phyloP scores from a whole-genome alignment of 345 rosid species.

The Eucalyptus globulus region DNA sequence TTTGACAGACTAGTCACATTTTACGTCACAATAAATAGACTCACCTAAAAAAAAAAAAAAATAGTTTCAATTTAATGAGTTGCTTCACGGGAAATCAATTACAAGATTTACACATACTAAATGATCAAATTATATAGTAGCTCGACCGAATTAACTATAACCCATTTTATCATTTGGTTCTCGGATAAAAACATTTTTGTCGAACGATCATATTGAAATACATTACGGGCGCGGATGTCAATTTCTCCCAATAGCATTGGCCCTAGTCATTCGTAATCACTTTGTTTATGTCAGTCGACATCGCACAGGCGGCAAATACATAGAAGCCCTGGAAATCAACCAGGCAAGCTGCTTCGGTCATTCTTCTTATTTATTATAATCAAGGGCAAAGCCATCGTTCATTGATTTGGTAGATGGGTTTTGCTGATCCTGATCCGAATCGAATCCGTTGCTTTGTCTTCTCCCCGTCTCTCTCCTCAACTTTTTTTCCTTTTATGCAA shows the following conservation, averaged over 20 bases:
- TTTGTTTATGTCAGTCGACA: not conserved
- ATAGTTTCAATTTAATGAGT: not conserved
- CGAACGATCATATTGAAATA: not conserved
- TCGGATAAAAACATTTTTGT: not conserved
- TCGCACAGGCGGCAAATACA: not conserved
- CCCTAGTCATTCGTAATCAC: not conserved
- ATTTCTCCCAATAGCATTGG: not conserved
- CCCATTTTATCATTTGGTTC: not conserved
- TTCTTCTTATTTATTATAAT: not conserved
- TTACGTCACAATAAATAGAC: not conserved
- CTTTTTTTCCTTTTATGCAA: not conserved
- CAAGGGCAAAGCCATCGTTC: not conserved
- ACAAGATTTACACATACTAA: not conserved
- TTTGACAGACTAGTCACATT: not conserved
- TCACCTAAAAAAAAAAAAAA: fast-evolving
- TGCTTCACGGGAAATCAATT: not conserved
- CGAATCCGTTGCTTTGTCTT: not conserved
- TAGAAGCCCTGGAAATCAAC: not conserved
- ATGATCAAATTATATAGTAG: not conserved
- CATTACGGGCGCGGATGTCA: not conserved
- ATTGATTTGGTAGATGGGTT: not conserved
- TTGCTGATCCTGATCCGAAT: not conserved
- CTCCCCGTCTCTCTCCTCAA: too few relatives aligned
- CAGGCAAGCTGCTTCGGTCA: not conserved
- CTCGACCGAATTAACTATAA: not conserved